Evolutionary conservation across 805 yeast genomes (phyloP), one percentile per base, ranked within the genome.

Genomic region (Suhomyces tanzawaensis): DNA sequence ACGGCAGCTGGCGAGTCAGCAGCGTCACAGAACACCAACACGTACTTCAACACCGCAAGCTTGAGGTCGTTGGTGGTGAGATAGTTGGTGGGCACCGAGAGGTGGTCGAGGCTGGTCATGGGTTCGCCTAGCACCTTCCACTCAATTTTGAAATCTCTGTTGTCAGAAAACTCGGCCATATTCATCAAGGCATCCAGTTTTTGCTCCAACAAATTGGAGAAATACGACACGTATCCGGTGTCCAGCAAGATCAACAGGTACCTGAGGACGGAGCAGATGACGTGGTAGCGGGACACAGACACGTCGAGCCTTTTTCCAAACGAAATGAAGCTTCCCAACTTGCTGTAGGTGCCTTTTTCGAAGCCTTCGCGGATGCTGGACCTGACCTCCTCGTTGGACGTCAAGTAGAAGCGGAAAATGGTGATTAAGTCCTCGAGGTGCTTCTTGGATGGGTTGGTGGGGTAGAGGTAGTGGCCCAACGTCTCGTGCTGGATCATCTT

Each of bases 401-500:
- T 73, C 28, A 72, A 61, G 52, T 85, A 86, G 38, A 85, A 70
- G 1, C 66, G 55, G 31, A 63, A 64, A 4, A 72, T 64, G 16
- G 56, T 48, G 9, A 65, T 45, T 13, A 55, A 45, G 19, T 45
- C 41, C 12, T 34, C 31, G 25, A 62, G 42, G 24, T 46, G 49
- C 3, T 58, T 54, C n/a, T 66, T 53, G 11, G 45, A 44, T 7
- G 78, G 48, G 18, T 65, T 62, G 2, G 57, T 51, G 0, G 79
- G 66, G 19, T 39, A 22, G 7, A 70, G 59, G 7, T 81, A 49
- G 44, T 74, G 69, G 9, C 81, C 74, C 32, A 85, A 57, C 0
- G 86, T 75, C 51, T 90, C 96, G 35, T 72, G 67, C 59, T 91
- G 98, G 7, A 89, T 60, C 62, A 82, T 80, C 52, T 84, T 86